phyloP scores from a whole-genome alignment of 78 protist species.

The Polysphondylium violaceum region DNA sequence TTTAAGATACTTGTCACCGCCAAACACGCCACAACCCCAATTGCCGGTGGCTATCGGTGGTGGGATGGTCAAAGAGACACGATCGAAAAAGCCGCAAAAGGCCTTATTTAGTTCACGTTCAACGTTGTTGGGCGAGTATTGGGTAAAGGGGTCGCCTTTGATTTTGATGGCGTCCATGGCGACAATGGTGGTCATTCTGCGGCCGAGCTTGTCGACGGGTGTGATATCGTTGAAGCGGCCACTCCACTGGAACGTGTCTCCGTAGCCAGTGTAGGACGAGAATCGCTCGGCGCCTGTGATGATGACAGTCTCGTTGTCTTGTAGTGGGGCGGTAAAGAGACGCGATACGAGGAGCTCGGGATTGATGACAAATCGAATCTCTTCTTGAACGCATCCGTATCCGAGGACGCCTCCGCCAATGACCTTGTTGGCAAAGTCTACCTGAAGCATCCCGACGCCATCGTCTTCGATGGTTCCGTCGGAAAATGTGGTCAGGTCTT shows the following conservation, averaged over 20 bases:
- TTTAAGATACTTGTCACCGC: conserved; percentile 84
- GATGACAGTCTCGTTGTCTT: conserved; percentile 78
- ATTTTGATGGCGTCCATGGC: conserved; percentile 83
- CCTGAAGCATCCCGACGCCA: conserved; percentile 60
- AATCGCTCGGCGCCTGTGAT: conserved; percentile 83
- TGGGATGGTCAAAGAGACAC: conserved; percentile 11
- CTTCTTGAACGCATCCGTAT: conserved; percentile 92
- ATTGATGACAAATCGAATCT: conserved; percentile 83
- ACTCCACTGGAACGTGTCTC: conserved; percentile 57
- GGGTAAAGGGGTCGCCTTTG: conserved; percentile 11
- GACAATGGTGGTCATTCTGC: conserved; percentile 58
- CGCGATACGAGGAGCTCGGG: conserved; percentile 81
- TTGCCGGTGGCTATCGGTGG: conserved; percentile 74
- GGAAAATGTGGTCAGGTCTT: conserved; percentile 33
- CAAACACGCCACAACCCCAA: conserved; percentile 94
- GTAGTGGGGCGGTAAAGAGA: conserved; percentile 45
- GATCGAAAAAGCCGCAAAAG: conserved; percentile 58
- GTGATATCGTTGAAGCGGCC: conserved; percentile 50
- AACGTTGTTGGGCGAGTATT: background rate
- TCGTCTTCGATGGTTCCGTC: conserved; percentile 78
- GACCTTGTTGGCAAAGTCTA: conserved; percentile 89
- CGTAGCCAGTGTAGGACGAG: conserved; percentile 76
- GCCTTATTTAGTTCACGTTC: conserved; percentile 85
- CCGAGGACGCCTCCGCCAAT: conserved; percentile 93
- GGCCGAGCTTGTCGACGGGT: conserved; percentile 15